Percentiles rank a stretch among this genome's conserved stretches.
phyloP scores from a whole-genome alignment of 2,329 filamentous ascomycete genomes.

The Ilyonectria robusta region DNA sequence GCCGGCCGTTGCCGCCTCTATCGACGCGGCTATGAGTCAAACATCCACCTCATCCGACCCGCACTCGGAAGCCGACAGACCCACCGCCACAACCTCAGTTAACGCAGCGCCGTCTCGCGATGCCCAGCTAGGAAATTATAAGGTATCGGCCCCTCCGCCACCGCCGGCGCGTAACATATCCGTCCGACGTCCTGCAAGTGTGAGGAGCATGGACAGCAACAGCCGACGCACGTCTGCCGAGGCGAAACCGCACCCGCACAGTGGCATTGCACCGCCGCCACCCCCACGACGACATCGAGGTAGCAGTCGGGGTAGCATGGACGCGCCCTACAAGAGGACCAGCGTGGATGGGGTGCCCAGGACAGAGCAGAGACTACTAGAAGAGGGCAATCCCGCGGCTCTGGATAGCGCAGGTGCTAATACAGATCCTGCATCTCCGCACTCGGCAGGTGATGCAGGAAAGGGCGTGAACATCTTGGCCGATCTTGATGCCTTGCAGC shows the following conservation, averaged over 20 bases:
- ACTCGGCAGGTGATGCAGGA: slow-evolving; percentile 43
- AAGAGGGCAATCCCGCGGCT: slow-evolving; percentile 27
- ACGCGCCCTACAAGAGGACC: slow-evolving; percentile 51
- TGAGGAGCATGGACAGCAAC: slow-evolving; percentile 57
- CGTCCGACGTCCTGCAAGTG: slow-evolving; percentile 61
- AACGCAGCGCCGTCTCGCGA: slow-evolving; percentile 34
- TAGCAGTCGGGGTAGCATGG: slow-evolving; percentile 61
- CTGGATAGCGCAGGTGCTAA: slow-evolving; percentile 17
- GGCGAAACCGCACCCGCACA: slow-evolving; percentile 44
- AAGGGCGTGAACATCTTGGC: slow-evolving; percentile 75
- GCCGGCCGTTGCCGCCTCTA: slow-evolving; percentile 48
- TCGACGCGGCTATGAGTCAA: slow-evolving; percentile 51
- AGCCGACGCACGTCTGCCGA: slow-evolving; percentile 48
- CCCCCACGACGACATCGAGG: slow-evolving; percentile 67
- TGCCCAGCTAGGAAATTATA: slow-evolving; percentile 33
- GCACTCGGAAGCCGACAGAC: slow-evolving; percentile 37
- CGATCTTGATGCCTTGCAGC: slow-evolving; percentile 79
- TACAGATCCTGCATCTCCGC: slow-evolving; percentile 35
- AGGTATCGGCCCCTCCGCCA: slow-evolving; percentile 55
- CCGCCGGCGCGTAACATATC: slow-evolving; percentile 62
- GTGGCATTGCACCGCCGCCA: slow-evolving; percentile 55
- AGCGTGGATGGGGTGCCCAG: slow-evolving; percentile 51
- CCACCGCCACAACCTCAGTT: slow-evolving; percentile 17
- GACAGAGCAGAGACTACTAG: slow-evolving; percentile 34
- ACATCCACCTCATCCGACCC: slow-evolving; percentile 38